These are phyloP conservation scores for Xenosphaeropsis pyriputrescens DNA, from an alignment of 2,329 filamentous ascomycete genomes.

Conservation along the genomic window DNA sequence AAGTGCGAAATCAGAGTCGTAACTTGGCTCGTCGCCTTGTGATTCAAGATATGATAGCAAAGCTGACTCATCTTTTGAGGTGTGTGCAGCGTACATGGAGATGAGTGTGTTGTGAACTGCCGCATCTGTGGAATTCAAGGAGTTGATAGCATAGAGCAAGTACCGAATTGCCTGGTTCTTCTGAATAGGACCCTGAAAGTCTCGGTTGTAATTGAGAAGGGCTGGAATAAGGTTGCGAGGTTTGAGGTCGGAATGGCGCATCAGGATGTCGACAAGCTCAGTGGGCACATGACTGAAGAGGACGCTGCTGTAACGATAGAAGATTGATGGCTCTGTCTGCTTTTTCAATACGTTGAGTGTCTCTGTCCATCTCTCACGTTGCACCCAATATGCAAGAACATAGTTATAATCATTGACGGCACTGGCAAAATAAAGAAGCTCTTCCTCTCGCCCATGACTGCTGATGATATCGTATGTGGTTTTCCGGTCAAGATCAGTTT, in stretches of 20 bases:
- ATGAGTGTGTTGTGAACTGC: slow-evolving; percentile 96
- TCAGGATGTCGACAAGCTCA: slow-evolving; percentile 87
- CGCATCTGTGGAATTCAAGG: slow-evolving; percentile 64
- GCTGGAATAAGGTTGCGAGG: slow-evolving; percentile 84
- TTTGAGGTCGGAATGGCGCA: slow-evolving; percentile 77
- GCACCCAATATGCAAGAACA: slow-evolving; percentile 92
- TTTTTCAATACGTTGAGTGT: slow-evolving; percentile 80
- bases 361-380: slow-evolving; percentile 82
- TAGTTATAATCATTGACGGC: slow-evolving; percentile 86
- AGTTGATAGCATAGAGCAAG: slow-evolving; percentile 83
- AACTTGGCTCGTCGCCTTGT: slow-evolving; percentile 74
- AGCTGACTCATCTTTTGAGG: slow-evolving; percentile 69
- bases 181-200: slow-evolving; percentile 47
- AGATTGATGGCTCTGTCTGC: slow-evolving; percentile 83
- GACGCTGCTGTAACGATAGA: slow-evolving; percentile 95
- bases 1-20: slow-evolving; percentile 92
- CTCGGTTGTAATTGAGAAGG: slow-evolving; percentile 83
- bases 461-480: slow-evolving; percentile 94
- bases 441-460: slow-evolving; percentile 86
- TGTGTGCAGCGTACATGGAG: slow-evolving; percentile 83
- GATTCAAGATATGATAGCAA: slow-evolving; percentile 81
- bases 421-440: slow-evolving; percentile 82
- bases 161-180: slow-evolving; percentile 92
- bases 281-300: slow-evolving; percentile 78
- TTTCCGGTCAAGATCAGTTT: slow-evolving; percentile 73